A percentile compares a stretch with the other conserved stretches of the same genome.
Conservation (phyloP, 139 green algal genomes). For the Haematococcus sp. region DNA sequence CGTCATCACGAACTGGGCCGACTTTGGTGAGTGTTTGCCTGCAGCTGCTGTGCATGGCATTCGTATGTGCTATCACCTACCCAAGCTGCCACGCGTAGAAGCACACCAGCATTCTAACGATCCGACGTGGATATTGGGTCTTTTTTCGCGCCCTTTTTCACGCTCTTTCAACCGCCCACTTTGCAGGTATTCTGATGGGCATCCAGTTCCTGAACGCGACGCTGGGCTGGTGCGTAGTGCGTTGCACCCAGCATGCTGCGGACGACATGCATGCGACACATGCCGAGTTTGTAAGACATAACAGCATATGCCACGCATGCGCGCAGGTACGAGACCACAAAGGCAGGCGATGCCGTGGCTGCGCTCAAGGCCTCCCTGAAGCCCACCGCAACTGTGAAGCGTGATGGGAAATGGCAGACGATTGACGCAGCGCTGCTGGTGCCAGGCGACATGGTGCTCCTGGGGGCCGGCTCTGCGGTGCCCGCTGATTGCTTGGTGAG, state of each 20-base stretch:
- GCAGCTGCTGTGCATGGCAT: too few species aligned
- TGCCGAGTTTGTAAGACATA: too few species aligned
- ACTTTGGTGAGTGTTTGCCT: neutral
- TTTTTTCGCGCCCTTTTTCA: too few species aligned
- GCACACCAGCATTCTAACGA: too few species aligned
- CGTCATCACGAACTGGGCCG: slow-evolving; percentile 61
- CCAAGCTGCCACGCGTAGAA: too few species aligned
- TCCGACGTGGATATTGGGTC: too few species aligned
- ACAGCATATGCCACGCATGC: too few species aligned
- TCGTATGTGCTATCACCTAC: too few species aligned
- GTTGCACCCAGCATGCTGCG: neutral
- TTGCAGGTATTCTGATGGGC: slow-evolving; percentile 61
- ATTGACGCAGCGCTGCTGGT: slow-evolving; percentile 70
- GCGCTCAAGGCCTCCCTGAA: slow-evolving; percentile 84
- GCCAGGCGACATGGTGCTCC: slow-evolving; percentile 74
- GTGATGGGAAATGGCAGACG: slow-evolving; percentile 67
- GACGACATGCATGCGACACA: too few species aligned
- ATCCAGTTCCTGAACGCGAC: slow-evolving; percentile 86
- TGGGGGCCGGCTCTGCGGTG: slow-evolving; percentile 66
- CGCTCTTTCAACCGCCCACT: too few species aligned
- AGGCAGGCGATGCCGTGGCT: slow-evolving; percentile 80
- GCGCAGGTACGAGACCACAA: slow-evolving; percentile 33
- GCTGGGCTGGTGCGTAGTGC: slow-evolving; percentile 73
- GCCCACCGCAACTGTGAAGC: slow-evolving; percentile 72
- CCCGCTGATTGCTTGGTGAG: slow-evolving; percentile 68